Conservation (phyloP, 2,329 filamentous ascomycete genomes). For the Cadophora luteo-olivacea region DNA sequence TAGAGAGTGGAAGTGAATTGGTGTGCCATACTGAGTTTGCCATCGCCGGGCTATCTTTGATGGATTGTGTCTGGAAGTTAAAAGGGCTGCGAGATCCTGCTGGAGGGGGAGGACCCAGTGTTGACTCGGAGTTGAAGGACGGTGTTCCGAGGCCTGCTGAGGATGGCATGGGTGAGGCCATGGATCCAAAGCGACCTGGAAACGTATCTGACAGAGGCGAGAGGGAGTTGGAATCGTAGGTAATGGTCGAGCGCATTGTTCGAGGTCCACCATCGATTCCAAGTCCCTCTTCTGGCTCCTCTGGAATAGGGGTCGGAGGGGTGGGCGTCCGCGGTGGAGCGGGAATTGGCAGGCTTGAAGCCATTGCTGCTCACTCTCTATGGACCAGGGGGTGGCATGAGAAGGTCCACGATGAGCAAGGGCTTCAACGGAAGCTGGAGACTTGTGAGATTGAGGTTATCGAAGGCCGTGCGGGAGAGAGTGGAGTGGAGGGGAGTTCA, state of each 20-base stretch:
- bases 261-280: slow-evolving; percentile 34
- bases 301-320: slow-evolving; percentile 59
- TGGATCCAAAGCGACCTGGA: slow-evolving; percentile 44
- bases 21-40: slow-evolving; percentile 69
- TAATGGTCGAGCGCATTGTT: slow-evolving; percentile 40
- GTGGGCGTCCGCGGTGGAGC: slow-evolving; percentile 68
- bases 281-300: slow-evolving; percentile 45
- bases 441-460: slow-evolving; percentile 7
- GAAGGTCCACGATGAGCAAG: neutral
- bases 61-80: slow-evolving; percentile 88
- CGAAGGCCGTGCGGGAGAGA: slow-evolving; percentile 2
- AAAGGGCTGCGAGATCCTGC: slow-evolving; percentile 70
- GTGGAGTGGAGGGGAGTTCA: neutral
- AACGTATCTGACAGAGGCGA: slow-evolving; percentile 52
- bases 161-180: slow-evolving; percentile 43
- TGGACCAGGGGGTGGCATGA: slow-evolving; percentile 20
- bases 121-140: slow-evolving; percentile 37
- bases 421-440: neutral
- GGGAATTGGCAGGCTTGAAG: slow-evolving; percentile 63
- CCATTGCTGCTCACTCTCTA: slow-evolving; percentile 53
- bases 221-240: slow-evolving; percentile 53
- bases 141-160: slow-evolving; percentile 33
- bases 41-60: slow-evolving; percentile 71
- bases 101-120: slow-evolving; percentile 42
- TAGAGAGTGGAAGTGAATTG: slow-evolving; percentile 6